Percentiles rank a stretch among this genome's conserved stretches.
phyloP scores from a whole-genome alignment of 176 grass and related monocot species.

The Pontederia paniculata region DNA sequence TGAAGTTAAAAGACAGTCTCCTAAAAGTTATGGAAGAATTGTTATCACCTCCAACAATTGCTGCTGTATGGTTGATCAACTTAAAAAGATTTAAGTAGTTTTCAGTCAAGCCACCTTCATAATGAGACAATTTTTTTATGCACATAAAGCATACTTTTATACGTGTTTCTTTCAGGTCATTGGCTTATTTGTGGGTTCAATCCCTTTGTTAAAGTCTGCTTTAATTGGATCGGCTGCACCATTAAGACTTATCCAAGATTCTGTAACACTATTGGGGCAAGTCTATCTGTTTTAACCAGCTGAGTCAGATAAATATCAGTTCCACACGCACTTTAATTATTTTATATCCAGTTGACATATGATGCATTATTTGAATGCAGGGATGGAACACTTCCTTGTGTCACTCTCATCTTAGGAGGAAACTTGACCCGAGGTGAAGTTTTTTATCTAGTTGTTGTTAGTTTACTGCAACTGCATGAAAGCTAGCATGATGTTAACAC shows the following conservation, averaged over 20 bases:
- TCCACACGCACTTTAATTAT: background rate
- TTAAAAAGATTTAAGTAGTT: too few relatives aligned
- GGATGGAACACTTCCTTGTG: constrained; percentile 63
- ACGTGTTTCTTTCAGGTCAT: constrained; percentile 26
- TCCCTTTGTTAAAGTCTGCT: constrained; percentile 55
- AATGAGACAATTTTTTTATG: background rate
- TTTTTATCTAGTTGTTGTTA: too few relatives aligned
- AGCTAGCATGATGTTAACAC: too few relatives aligned
- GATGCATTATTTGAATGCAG: constrained; percentile 23
- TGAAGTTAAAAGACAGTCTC: constrained; percentile 35
- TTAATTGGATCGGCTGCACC: constrained; percentile 36
- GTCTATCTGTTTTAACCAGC: background rate
- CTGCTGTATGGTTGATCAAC: constrained; percentile 38
- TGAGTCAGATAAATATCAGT: background rate
- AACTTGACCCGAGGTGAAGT: constrained; percentile 71
- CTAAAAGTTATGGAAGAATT: constrained; percentile 50
- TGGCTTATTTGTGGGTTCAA: constrained; percentile 57
- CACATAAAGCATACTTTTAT: background rate
- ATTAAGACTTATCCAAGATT: constrained; percentile 51
- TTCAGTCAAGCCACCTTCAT: too few relatives aligned
- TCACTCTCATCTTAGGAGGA: constrained; percentile 83
- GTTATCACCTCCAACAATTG: constrained; percentile 66
- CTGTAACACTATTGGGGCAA: constrained; percentile 59
- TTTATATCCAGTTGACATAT: background rate
- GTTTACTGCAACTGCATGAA: background rate